These are phyloP conservation scores for Sclerotinia sclerotiorum DNA, from an alignment of 2,329 filamentous ascomycete species.

Conservation along the genomic window DNA sequence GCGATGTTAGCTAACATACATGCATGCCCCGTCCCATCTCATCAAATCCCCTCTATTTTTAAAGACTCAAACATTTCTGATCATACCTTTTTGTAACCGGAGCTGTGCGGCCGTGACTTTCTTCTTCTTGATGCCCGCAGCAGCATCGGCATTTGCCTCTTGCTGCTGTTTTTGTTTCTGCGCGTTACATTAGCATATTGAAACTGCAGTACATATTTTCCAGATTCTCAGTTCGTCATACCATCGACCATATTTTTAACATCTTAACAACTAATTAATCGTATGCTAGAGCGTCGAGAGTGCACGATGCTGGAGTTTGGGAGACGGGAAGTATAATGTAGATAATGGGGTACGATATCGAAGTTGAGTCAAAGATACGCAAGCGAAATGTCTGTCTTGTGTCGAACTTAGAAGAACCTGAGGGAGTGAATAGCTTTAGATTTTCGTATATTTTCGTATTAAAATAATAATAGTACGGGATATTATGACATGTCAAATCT, in stretches of 20 bases:
- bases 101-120: constrained; percentile 96
- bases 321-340: neutral
- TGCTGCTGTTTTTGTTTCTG: constrained; percentile 97
- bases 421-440: neutral
- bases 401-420: neutral
- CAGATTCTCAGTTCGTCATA: constrained; percentile 46
- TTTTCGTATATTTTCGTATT: neutral
- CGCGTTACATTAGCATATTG: neutral
- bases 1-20: constrained; percentile 5
- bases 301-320: neutral
- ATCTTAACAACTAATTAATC: constrained; percentile 55
- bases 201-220: neutral
- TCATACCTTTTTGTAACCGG: constrained; percentile 88
- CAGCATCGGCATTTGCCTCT: constrained; percentile 77
- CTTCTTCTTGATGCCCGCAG: constrained; percentile 84
- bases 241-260: constrained; percentile 99
- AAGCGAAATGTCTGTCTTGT: neutral
- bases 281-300: neutral
- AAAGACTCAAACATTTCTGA: neutral
- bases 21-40: neutral
- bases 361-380: neutral
- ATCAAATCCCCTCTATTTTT: neutral
- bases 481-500: constrained; percentile 1
- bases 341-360: neutral
- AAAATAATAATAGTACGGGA: neutral